Percentiles rank a stretch among this genome's conserved stretches.
phyloP scores from a whole-genome alignment of 73 alveolate genomes.

The Paramecium octaurelia region DNA sequence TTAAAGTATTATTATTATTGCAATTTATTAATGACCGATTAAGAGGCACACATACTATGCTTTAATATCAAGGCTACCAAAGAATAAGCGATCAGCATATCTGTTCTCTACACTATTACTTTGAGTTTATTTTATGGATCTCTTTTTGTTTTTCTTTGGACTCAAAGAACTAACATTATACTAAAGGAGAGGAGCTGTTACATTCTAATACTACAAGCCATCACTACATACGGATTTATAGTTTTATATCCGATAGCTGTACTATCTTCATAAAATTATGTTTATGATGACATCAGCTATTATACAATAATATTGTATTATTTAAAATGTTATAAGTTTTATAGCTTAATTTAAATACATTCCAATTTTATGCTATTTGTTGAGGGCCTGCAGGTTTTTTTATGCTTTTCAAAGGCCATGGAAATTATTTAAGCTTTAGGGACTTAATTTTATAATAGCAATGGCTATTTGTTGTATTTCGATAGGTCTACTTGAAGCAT shows the following conservation, averaged over 20 bases:
- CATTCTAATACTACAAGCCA: not conserved
- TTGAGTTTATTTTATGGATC: not conserved
- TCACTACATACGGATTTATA: not conserved
- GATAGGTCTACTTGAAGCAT: not conserved
- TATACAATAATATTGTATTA: not conserved
- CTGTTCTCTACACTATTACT: not conserved
- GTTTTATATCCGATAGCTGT: not conserved
- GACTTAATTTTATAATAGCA: not conserved
- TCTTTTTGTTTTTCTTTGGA: not conserved
- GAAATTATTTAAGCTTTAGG: not conserved
- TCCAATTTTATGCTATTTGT: not conserved
- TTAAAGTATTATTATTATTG: not conserved
- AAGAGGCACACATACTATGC: not conserved
- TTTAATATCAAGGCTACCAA: not conserved
- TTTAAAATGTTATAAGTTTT: not conserved
- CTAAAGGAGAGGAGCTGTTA: not conserved
- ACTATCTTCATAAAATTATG: not conserved
- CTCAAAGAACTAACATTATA: not conserved
- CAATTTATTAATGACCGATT: not conserved
- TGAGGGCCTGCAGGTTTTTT: not conserved
- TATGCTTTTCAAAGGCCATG: not conserved
- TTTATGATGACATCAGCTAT: not conserved
- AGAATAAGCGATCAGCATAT: not conserved
- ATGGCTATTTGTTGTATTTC: not conserved
- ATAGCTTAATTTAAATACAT: not conserved